Percentiles rank a stretch among this genome's conserved stretches.
Evolutionary conservation across 306 rosid genomes (phyloP).

Genomic region (Lathyrus oleraceus): DNA sequence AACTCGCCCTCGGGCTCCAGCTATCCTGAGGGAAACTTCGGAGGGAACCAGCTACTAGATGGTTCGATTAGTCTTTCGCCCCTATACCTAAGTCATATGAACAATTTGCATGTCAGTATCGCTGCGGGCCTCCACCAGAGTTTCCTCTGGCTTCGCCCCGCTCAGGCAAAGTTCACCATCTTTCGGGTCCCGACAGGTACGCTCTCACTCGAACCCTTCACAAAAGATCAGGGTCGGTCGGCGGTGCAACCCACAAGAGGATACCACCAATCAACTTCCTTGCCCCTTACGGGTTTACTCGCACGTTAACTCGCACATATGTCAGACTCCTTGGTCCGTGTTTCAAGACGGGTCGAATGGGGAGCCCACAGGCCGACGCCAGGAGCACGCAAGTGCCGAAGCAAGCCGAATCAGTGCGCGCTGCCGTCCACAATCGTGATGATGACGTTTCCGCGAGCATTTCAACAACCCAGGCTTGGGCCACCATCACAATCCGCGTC

Average conservation of each 20-base stretch:
- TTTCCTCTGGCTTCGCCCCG: slow-evolving; percentile 38
- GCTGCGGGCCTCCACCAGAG: background rate
- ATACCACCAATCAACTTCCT: too few relatives aligned
- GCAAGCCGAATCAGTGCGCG: background rate
- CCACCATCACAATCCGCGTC: too few relatives aligned
- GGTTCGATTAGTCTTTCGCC: background rate
- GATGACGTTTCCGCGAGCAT: background rate
- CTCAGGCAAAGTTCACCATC: slow-evolving; percentile 31
- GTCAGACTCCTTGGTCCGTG: too few relatives aligned
- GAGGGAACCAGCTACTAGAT: background rate
- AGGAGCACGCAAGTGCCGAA: background rate
- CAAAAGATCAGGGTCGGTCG: too few relatives aligned
- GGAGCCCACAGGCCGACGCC: background rate
- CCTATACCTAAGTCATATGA: background rate
- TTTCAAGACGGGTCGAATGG: too few relatives aligned
- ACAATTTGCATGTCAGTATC: background rate
- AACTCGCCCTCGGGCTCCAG: background rate
- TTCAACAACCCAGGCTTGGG: too few relatives aligned
- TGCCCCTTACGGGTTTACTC: too few relatives aligned
- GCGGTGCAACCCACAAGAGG: too few relatives aligned
- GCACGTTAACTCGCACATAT: too few relatives aligned
- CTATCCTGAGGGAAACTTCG: background rate
- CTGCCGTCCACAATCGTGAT: background rate
- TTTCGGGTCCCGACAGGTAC: slow-evolving; percentile 30
- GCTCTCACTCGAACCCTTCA: too few relatives aligned